Evolutionary conservation across 2,329 filamentous ascomycete species (phyloP), one percentile per base, ranked within the genome.

Genomic region (Herpotrichia juniperi): DNA sequence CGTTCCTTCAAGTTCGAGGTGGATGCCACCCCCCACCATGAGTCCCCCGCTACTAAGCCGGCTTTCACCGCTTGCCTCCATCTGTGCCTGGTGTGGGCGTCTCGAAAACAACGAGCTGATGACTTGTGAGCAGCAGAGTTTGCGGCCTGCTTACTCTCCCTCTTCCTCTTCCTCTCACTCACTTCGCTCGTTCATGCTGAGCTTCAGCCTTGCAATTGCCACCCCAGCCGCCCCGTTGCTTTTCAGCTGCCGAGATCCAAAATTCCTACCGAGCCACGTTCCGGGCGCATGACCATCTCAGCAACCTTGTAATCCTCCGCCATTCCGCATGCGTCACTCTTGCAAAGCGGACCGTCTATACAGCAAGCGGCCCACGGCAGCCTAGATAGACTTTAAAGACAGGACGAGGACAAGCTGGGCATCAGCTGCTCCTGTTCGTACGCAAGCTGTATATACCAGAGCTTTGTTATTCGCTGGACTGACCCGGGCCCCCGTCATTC

Each of bases 281-380:
- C 45, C 30, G 25, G 28, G 46, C 59, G 42, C 43, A 51, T 58
- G 57, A 57, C 57, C 51, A 16, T 42, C 34, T 51, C 52, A 53
- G 55, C 59, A 56, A 50, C 4, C 16, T n/a, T 31, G 28, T 64
- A 56, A 56, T 51, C 50, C 48, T 48, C 51, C 54, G 48, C 35
- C 42, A 39, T 45, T 61, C 68, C 67, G 67, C 51, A 70, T 72
- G 68, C 66, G 62, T 67, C 62, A 51, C 43, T 64, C 51, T 37
- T 53, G 46, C 53, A 44, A 54, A 63, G 53, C 67, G 67, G 64
- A 70, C 69, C 62, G 53, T 40, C 31, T 48, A 37, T 45, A 50
- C 40, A 6, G 39, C 26, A 4, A 19, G 2, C 17, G 9, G 8
- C 43, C 16, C 26, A 47, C 53, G 53, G 53, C 32, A 53, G 48